Conservation (phyloP, 106 monocot genomes). For the Acorus gramineus region DNA sequence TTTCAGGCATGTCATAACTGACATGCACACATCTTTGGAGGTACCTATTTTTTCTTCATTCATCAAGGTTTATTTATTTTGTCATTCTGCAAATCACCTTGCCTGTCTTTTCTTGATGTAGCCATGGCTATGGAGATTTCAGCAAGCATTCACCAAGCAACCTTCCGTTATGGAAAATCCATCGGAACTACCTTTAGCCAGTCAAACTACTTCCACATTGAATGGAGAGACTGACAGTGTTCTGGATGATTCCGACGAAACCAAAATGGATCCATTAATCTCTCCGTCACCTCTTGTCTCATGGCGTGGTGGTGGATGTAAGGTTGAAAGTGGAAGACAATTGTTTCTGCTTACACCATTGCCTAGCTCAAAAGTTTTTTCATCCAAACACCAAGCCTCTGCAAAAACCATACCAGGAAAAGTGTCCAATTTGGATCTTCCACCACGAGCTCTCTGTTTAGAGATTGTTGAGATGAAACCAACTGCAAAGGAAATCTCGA, state of each 20-base stretch:
- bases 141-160: slow-evolving; percentile 22
- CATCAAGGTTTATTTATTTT: background rate
- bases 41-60: slow-evolving; percentile 17
- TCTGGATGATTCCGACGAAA: slow-evolving; percentile 1
- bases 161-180: slow-evolving; percentile 2
- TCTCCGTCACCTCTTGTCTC: slow-evolving; percentile 94
- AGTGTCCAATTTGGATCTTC: background rate
- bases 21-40: slow-evolving; percentile 58
- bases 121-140: slow-evolving; percentile 58
- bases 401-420: slow-evolving; percentile 13
- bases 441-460: slow-evolving; percentile 5
- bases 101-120: slow-evolving; percentile 16
- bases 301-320: slow-evolving; percentile 49
- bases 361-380: slow-evolving; percentile 29
- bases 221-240: slow-evolving; percentile 8
- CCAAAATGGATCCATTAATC: slow-evolving; percentile 34
- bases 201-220: slow-evolving; percentile 12
- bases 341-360: slow-evolving; percentile 85
- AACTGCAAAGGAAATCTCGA: background rate
- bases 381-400: slow-evolving; percentile 17
- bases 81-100: background rate
- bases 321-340: slow-evolving; percentile 47
- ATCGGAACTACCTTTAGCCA: background rate
- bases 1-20: slow-evolving; percentile 40
- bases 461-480: slow-evolving; percentile 7